Evolutionary conservation across 78 protist species (phyloP).

Genomic region (Dictyostelium purpureum): DNA sequence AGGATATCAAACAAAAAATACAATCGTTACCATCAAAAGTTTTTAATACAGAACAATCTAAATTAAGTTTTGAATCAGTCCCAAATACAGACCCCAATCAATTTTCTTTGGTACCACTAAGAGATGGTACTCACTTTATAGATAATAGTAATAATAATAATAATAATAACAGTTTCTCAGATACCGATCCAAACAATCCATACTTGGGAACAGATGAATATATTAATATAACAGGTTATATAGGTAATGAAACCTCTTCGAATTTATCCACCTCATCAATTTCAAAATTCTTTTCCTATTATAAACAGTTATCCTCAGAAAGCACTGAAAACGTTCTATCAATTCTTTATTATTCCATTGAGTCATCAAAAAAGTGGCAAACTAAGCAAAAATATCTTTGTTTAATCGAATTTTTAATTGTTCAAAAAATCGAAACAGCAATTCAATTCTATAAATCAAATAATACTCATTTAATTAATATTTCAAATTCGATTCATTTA

Average conservation of each 20-base stretch:
- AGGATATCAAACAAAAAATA: conserved; percentile 24
- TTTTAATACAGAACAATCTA: not conserved
- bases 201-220: conserved; percentile 1
- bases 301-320: not conserved
- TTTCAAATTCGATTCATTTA: not conserved
- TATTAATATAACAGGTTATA: not conserved
- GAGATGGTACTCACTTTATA: conserved; percentile 43
- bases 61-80: not conserved
- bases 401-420: conserved; percentile 6
- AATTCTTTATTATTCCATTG: not conserved
- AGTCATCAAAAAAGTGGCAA: conserved; percentile 31
- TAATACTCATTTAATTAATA: not conserved
- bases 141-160: not conserved
- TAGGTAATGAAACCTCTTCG: not conserved
- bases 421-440: not conserved
- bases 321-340: not conserved
- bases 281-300: conserved; percentile 2
- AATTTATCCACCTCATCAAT: not conserved
- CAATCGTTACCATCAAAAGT: not conserved
- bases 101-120: conserved; percentile 3
- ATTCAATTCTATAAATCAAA: not conserved
- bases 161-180: not conserved
- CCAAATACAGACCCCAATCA: not conserved
- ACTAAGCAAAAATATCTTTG: conserved; percentile 7
- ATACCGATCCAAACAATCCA: not conserved